A percentile compares a stretch with the other conserved stretches of the same genome.
Conservation (phyloP, 345 rosid genomes). For the Clarkia xantiana region DNA sequence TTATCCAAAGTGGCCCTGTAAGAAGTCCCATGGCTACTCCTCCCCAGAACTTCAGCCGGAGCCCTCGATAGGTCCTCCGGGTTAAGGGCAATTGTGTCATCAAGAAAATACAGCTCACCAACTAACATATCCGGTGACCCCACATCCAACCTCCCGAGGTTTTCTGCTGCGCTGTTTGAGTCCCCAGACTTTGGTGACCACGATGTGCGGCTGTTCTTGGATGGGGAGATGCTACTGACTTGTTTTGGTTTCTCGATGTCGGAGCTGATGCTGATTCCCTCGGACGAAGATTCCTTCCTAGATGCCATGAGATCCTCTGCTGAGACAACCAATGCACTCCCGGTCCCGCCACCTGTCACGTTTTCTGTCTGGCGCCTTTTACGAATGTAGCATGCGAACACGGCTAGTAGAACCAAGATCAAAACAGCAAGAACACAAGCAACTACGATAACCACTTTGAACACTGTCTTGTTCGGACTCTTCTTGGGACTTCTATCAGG, state of each 20-base stretch:
- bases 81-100: conserved; percentile 69
- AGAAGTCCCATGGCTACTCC: conserved; percentile 98
- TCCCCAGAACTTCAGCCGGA: conserved; percentile 92
- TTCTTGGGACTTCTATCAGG: conserved; percentile 29
- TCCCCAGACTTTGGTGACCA: conserved; percentile 97
- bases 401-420: conserved; percentile 59
- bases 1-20: conserved; percentile 82
- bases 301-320: conserved; percentile 75
- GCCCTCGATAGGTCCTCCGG: conserved; percentile 94
- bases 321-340: conserved; percentile 54
- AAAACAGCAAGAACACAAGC: conserved; percentile 60
- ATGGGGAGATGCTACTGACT: conserved; percentile 49
- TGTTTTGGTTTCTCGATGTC: conserved; percentile 43
- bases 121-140: conserved; percentile 82
- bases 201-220: conserved; percentile 59
- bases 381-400: conserved; percentile 49
- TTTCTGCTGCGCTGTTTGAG: conserved; percentile 56
- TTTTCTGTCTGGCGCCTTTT: conserved; percentile 36
- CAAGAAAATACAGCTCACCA: conserved; percentile 90
- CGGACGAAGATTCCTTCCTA: conserved; percentile 65
- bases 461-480: conserved; percentile 35
- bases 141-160: conserved; percentile 69
- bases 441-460: conserved; percentile 59
- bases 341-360: conserved; percentile 30
- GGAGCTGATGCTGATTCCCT: conserved; percentile 46